Evolutionary conservation across 129 eudicot species (phyloP), one percentile per base, ranked within the genome.

Genomic region (Erigeron canadensis): DNA sequence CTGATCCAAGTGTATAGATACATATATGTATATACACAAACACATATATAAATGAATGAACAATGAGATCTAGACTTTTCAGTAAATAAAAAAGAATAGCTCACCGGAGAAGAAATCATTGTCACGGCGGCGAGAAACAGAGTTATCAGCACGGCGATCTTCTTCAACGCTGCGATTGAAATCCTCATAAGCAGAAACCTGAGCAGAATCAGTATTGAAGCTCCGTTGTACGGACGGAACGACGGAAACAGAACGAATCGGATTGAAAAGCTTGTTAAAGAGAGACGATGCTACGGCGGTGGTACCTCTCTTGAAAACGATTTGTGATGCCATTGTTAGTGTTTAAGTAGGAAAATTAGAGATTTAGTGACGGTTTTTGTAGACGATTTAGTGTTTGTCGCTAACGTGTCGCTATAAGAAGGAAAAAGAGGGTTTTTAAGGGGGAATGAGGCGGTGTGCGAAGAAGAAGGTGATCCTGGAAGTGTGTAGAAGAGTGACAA

Each of bases 61-160:
- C 7, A 19, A 73, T 28, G 34, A 48, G 10, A 17, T 4, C 47
- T 44, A 22, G 0, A n/a, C 42, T 22, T 5, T 12, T 16, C 23
- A 42, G 18, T 43, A 70, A 5, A 58, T 55, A 64, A 43, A 5
- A 40, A 15, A 45, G 39, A 0, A 22, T 4, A 61, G 5, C 77
- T 77, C 13, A 71, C 81, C 81, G 8, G 77, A 77, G 67, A 77
- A 77, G 51, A 70, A 70, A 56, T 77, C 81, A 8, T 43, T 53
- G 19, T 77, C 81, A 42, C 81, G 77, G 43, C 77, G 81, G 72
- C 77, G 81, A 71, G 67, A 63, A 12, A 71, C 81, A 5, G 66
- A 54, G 6, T 77, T 70, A 71, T 71, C 81, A 28, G 76, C 18
- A 17, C 72, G 72, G 15, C 72, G 81, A 70, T 77, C 87, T 3